Evolutionary conservation across 2,329 filamentous ascomycete genomes (phyloP), one percentile per base, ranked within the genome.

Genomic region (Aspergillus pseudonomiae): DNA sequence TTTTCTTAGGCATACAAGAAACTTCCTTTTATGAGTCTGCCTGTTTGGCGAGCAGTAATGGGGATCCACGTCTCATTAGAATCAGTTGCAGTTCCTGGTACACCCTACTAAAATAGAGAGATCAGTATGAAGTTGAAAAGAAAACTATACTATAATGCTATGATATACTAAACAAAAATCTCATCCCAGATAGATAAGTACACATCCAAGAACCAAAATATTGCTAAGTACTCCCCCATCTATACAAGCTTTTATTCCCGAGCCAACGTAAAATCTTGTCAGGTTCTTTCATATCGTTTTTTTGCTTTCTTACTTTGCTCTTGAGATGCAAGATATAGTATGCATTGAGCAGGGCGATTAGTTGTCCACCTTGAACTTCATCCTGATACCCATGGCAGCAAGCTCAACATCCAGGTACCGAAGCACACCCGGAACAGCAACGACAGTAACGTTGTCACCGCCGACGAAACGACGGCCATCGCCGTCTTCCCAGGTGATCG

Each of bases 341-440:
- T 2, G 36, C 54, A 34, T 7, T 48, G 12, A 26, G 10, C 46
- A 53, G 43, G 26, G 54, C 36, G 45, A 50, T 57, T 74, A 80
- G 68, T 80, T 79, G 65, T 83, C 82, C 52, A 98, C 91, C 77
- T 90, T 90, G 76, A 97, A 98, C 84, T 93, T 97, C 81, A 99
- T 87, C 81, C 93, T 91, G 60, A 99, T 90, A 59, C 95, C 95
- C 95, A 99, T 99, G 61, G 93, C 93, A 41, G 94, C 92, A 71
- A 99, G 82, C 80, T 99, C 95, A 24, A 97, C 94, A 80, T 99
- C 95, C 69, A 99, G 81, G 82, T 91, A 98, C 80, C 92, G 93
- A 77, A 99, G 81, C 60, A 96, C 95, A 67, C 94, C 94, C 0
- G 95, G 95, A 19, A 99, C 92, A 60, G 93, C 94, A 41, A 99